Percentiles rank a stretch among this genome's conserved stretches.
Conservation (phyloP, 768 basidiomycete genomes). For the Lactarius indigo region DNA sequence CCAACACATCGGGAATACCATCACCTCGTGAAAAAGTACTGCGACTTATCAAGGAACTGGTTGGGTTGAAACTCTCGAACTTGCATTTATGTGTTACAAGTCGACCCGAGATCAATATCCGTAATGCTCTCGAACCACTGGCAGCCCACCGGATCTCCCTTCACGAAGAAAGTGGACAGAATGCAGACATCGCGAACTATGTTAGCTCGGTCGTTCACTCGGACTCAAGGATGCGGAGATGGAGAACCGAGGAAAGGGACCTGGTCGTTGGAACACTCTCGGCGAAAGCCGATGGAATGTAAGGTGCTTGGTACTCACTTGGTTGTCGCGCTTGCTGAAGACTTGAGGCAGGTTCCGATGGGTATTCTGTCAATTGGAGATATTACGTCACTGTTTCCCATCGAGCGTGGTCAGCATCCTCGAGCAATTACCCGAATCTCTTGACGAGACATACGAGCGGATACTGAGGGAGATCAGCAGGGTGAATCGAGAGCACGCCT, state of each 20-base stretch:
- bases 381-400: background rate
- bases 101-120: background rate
- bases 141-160: background rate
- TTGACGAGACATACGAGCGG: constrained; percentile 1
- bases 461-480: background rate
- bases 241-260: background rate
- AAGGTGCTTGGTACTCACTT: background rate
- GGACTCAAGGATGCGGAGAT: background rate
- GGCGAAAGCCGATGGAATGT: background rate
- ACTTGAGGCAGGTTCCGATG: background rate
- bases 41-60: background rate
- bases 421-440: background rate
- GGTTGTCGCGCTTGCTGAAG: background rate
- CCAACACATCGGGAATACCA: background rate
- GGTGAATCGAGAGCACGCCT: background rate
- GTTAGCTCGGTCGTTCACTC: background rate
- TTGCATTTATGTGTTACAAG: background rate
- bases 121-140: background rate
- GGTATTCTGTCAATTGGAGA: background rate
- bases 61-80: background rate
- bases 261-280: background rate
- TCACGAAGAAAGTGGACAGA: background rate
- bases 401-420: background rate
- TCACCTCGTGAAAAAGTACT: background rate
- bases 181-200: background rate